These are phyloP conservation scores for Solanum phureja DNA, from an alignment of 257 asterid species.

Conservation along the genomic window DNA sequence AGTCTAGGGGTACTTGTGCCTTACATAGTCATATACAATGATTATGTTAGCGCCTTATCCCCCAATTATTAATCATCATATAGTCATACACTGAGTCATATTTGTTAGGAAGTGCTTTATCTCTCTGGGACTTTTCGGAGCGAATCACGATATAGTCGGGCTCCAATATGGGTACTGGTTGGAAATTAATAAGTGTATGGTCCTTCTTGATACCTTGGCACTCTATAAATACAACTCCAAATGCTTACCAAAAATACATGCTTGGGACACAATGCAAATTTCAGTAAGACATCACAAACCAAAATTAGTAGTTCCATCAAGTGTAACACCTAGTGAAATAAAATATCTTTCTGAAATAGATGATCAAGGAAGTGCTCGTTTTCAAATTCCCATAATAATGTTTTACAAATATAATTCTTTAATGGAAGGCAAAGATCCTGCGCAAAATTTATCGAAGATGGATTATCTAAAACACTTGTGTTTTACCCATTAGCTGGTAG, in stretches of 20 bases:
- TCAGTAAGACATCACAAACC: background rate
- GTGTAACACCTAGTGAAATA: background rate
- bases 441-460: background rate
- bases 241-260: background rate
- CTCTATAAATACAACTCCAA: background rate
- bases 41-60: too few relatives aligned
- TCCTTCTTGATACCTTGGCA: background rate
- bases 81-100: too few relatives aligned
- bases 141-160: too few relatives aligned
- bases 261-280: background rate
- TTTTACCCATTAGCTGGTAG: background rate
- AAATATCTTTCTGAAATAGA: background rate
- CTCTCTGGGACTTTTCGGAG: too few relatives aligned
- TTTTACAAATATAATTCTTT: background rate
- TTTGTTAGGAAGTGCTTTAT: too few relatives aligned
- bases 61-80: too few relatives aligned
- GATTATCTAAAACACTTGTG: conserved; percentile 3
- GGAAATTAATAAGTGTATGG: too few relatives aligned
- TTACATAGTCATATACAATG: too few relatives aligned
- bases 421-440: background rate
- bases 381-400: background rate
- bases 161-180: too few relatives aligned
- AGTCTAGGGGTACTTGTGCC: too few relatives aligned
- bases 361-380: background rate
- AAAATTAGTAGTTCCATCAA: background rate